Conservation (phyloP, 768 basidiomycete species). For the Trametes cubensis region DNA sequence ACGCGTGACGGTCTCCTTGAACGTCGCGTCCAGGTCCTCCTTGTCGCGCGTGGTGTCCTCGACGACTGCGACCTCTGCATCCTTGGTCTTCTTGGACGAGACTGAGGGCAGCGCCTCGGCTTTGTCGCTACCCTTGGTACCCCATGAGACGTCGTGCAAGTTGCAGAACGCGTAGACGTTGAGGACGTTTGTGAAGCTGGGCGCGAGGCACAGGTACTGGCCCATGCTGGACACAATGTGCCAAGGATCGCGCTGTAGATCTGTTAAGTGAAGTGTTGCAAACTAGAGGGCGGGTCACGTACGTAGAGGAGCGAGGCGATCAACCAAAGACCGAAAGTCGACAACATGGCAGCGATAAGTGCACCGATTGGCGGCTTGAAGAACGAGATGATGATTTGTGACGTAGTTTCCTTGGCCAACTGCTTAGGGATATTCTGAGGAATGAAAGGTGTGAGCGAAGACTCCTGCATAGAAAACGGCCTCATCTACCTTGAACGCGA, state of each 20-base stretch:
- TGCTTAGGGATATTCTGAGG: slow-evolving; percentile 55
- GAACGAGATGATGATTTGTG: slow-evolving; percentile 57
- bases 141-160: slow-evolving; percentile 93
- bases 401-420: slow-evolving; percentile 51
- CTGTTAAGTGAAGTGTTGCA: slow-evolving; percentile 7
- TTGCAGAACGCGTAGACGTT: slow-evolving; percentile 99
- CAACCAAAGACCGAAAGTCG: slow-evolving; percentile 90
- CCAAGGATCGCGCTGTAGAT: slow-evolving; percentile 88
- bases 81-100: slow-evolving; percentile 80
- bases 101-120: slow-evolving; percentile 90
- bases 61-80: slow-evolving; percentile 73
- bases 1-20: slow-evolving; percentile 89
- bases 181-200: slow-evolving; percentile 91
- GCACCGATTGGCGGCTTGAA: slow-evolving; percentile 79
- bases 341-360: slow-evolving; percentile 83
- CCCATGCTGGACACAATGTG: slow-evolving; percentile 95
- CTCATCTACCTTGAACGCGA: slow-evolving; percentile 66
- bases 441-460: not conserved
- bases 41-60: slow-evolving; percentile 83
- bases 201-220: slow-evolving; percentile 88
- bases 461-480: not conserved
- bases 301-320: slow-evolving; percentile 85
- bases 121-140: slow-evolving; percentile 94
- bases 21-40: slow-evolving; percentile 87
- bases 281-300: slow-evolving; percentile 35